Evolutionary conservation across 148 eudicot genomes (phyloP).

Genomic region (Heliosperma pusillum): DNA sequence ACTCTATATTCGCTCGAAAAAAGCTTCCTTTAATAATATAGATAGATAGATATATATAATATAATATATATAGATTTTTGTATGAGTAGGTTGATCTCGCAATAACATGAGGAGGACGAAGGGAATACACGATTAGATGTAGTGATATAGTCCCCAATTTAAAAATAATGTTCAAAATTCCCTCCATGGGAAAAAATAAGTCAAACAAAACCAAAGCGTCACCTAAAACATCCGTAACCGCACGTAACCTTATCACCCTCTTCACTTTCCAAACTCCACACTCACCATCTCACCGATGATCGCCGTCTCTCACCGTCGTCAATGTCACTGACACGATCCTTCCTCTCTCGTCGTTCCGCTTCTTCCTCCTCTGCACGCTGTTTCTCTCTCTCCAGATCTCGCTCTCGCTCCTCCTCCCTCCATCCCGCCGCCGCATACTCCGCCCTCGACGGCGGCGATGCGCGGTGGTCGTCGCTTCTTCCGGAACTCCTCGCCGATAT

Average conservation of each 20-base stretch:
- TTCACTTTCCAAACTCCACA: background rate
- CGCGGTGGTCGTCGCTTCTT: constrained; percentile 54
- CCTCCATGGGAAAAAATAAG: background rate
- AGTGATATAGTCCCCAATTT: background rate
- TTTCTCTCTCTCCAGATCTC: constrained; percentile 51
- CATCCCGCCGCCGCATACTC: constrained; percentile 10
- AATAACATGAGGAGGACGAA: too few species aligned
- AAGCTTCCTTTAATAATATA: too few species aligned
- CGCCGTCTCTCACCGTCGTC: constrained; percentile 17
- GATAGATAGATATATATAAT: too few species aligned
- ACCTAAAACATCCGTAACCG: background rate
- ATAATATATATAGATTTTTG: too few species aligned
- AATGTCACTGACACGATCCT: constrained; percentile 60
- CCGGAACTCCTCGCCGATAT: constrained; percentile 86
- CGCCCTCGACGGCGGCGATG: background rate
- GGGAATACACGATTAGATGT: too few species aligned
- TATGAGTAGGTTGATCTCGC: too few species aligned
- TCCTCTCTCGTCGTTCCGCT: constrained; percentile 50
- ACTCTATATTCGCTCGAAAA: too few species aligned
- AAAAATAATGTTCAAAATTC: background rate
- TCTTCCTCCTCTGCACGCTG: constrained; percentile 35
- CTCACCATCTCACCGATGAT: background rate
- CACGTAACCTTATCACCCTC: constrained; percentile 26
- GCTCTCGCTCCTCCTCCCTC: constrained; percentile 17
- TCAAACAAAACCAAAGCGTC: background rate